Evolutionary conservation across 179 eudicot genomes (phyloP).

Genomic region (Sideroxylon spinosum): DNA sequence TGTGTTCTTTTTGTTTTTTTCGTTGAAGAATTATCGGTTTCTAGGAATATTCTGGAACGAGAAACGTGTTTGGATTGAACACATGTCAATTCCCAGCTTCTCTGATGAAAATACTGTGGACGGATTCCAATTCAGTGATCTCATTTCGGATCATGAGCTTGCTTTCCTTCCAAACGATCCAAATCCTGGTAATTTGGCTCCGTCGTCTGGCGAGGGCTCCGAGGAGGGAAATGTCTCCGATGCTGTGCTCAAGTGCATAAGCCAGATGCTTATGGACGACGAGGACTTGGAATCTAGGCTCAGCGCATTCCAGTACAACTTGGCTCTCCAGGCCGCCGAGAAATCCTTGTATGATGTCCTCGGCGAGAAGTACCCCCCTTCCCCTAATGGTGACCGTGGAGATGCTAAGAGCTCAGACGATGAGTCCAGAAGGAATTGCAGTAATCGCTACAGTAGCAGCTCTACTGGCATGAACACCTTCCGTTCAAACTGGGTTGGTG

Average conservation of each 20-base stretch:
- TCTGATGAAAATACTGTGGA: not conserved
- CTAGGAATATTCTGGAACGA: not conserved
- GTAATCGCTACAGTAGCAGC: slow-evolving; percentile 18
- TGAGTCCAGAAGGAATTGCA: slow-evolving; percentile 11
- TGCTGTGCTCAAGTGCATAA: not conserved
- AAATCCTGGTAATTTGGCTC: not conserved
- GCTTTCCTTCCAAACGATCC: not conserved
- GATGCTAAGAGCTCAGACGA: slow-evolving; percentile 19
- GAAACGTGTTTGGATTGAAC: not conserved
- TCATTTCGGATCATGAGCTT: not conserved
- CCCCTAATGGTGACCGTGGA: not conserved
- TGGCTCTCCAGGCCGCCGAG: slow-evolving; percentile 40
- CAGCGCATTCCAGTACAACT: slow-evolving; percentile 22
- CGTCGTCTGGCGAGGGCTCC: not conserved
- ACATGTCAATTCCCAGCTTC: not conserved
- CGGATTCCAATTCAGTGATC: not conserved
- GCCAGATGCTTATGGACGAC: slow-evolving; percentile 32
- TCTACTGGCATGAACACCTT: slow-evolving; percentile 10
- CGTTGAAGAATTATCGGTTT: not conserved
- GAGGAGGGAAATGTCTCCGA: not conserved
- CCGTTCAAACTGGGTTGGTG: slow-evolving; percentile 17
- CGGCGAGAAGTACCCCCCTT: slow-evolving; percentile 30
- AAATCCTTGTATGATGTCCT: slow-evolving; percentile 46
- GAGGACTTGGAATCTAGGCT: slow-evolving; percentile 27
- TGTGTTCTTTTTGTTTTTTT: not conserved